Base-by-base conservation (phyloP, 371 early-diverging fungal species). In the Circinella umbellata region DNA sequence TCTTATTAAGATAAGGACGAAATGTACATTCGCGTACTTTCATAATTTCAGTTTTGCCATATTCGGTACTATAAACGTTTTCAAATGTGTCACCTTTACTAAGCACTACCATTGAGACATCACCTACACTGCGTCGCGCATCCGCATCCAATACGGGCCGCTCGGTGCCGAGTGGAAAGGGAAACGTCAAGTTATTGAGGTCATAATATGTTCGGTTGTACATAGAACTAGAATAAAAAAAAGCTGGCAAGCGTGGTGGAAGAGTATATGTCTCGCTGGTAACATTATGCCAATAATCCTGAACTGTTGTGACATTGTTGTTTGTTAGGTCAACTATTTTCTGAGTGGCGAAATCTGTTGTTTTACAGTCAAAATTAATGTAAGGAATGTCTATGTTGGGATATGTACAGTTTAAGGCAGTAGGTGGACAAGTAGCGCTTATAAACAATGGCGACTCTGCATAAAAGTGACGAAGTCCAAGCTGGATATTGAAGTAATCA, bases 191-290 rank as follows among this genome's bases (percentile, higher is more conserved):
- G 54, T 74, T 72, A 9, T 48, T 46, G 14, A 76, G 35, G 27
- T 79, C 76, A 54, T 67, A 67, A n/a, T 64, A 70, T 1, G 79
- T 79, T 3, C 79, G 72, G 10, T 61, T 38, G 1, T 63, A 27
- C 79, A 79, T 79, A 18, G 76, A 74, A 10, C 53, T 67, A n/a
- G 74, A 65, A 60, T 74, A 79, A 39, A 72, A 66, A 7, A 70
- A 63, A 11, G n/a, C 20, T 0, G 78, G 78, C 38, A 37, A 36
- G 15, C 9, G 27, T 38, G 46, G 5, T 20, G 47, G 61, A 48
- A n/a, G 10, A 5, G 35, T 1, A 20, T 63, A 4, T 47, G n/a
- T 18, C 4, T 3, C 42, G 11, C 3, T 42, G 42, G 42, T 42
- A 3, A 9, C 11, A 3, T 42, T 42, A 9, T 42, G 6, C 42